These are phyloP conservation scores for Fusarium cyanostomum DNA, from an alignment of 2,329 filamentous ascomycete genomes.

Conservation along the genomic window DNA sequence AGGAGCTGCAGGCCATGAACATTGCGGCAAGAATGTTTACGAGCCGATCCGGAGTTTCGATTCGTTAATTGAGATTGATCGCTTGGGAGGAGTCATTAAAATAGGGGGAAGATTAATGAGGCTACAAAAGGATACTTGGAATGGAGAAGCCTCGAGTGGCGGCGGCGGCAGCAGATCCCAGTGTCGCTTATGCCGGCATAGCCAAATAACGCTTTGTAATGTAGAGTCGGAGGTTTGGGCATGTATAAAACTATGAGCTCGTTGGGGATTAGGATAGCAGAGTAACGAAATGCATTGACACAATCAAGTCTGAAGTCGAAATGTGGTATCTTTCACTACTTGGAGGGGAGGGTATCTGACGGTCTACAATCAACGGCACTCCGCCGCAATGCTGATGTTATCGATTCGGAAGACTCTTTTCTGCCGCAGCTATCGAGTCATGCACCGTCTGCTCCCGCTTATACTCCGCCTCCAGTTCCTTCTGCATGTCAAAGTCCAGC, in stretches of 20 bases:
- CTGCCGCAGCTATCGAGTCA: constrained; percentile 44
- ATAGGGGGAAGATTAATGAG: constrained; percentile 17
- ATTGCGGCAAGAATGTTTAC: constrained; percentile 98
- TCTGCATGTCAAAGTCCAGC: constrained; percentile 94
- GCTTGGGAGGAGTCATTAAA: not conserved
- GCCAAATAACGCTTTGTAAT: constrained; percentile 39
- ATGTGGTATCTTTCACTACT: constrained; percentile 14
- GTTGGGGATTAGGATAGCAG: constrained; percentile 32
- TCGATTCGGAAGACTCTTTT: constrained; percentile 40
- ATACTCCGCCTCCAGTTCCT: constrained; percentile 86
- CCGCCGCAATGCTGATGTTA: constrained; percentile 15
- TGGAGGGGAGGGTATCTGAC: constrained; percentile 27
- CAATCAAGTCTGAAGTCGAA: constrained; percentile 11
- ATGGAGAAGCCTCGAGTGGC: constrained; percentile 7
- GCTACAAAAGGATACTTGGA: constrained; percentile 17
- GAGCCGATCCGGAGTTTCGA: constrained; percentile 77
- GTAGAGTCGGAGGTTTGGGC: constrained; percentile 14
- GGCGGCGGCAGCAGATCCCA: constrained; percentile 16
- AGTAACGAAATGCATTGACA: constrained; percentile 38
- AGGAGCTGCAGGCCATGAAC: constrained; percentile 98
- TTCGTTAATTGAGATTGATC: constrained; percentile 61
- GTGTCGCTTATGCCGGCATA: constrained; percentile 1
- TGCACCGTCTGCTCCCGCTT: constrained; percentile 85
- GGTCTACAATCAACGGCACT: constrained; percentile 2
- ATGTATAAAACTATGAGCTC: constrained; percentile 36